Percentiles rank a stretch among this genome's conserved stretches.
Conservation (phyloP, 345 rosid genomes). For the Limnanthes douglasii region DNA sequence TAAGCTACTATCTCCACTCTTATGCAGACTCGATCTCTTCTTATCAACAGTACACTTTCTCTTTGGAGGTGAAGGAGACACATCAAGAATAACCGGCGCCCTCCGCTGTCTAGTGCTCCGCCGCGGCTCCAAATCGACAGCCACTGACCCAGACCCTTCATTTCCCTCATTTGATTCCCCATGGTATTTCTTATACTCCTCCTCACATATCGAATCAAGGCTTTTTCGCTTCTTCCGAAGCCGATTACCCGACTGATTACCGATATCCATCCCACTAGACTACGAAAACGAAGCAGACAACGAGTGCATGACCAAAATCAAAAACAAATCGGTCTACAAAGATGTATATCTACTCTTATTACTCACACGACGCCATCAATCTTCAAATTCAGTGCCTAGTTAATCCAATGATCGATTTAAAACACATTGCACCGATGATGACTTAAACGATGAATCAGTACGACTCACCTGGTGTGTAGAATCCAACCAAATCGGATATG, state of each 20-base stretch:
- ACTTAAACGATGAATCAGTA: conserved; percentile 4
- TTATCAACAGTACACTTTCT: conserved; percentile 27
- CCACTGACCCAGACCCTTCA: conserved; percentile 13
- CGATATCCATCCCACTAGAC: conserved; percentile 14
- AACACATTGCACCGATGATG: too few relatives aligned
- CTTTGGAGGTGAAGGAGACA: conserved; percentile 60
- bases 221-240: conserved; percentile 68
- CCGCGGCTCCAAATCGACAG: conserved; percentile 35
- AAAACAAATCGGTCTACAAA: neutral
- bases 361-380: too few relatives aligned
- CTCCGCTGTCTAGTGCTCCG: conserved; percentile 67
- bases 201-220: conserved; percentile 77
- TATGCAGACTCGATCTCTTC: conserved; percentile 8
- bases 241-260: conserved; percentile 30
- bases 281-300: conserved; percentile 32
- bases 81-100: conserved; percentile 60
- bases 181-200: conserved; percentile 53
- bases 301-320: conserved; percentile 44
- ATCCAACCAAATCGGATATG: neutral
- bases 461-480: conserved; percentile 10
- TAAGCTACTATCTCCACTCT: conserved; percentile 3
- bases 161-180: conserved; percentile 20
- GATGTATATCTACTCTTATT: neutral
- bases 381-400: too few relatives aligned
- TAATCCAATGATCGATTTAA: too few relatives aligned